These are phyloP conservation scores for Tolypocladium guangdongense DNA, from an alignment of 2,329 filamentous ascomycete species.

Conservation along the genomic window DNA sequence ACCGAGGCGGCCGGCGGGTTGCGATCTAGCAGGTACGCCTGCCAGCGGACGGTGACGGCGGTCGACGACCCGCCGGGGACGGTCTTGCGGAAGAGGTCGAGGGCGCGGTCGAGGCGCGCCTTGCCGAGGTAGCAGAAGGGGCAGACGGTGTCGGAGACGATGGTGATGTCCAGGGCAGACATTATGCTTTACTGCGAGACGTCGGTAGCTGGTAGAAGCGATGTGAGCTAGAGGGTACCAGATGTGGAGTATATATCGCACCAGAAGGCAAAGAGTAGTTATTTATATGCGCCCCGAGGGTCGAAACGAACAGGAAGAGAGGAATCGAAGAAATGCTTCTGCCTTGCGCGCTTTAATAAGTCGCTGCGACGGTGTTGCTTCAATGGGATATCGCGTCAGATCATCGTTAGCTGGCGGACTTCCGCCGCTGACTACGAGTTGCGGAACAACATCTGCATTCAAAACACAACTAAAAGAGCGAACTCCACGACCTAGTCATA, in stretches of 20 bases:
- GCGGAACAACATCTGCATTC: background rate
- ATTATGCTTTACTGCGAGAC: constrained; percentile 30
- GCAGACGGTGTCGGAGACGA: constrained; percentile 75
- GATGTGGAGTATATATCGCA: no score
- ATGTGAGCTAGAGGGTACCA: background rate
- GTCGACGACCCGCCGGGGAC: constrained; percentile 49
- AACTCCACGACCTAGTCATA: background rate
- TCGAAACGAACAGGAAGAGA: no score
- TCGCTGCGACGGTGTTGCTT: background rate
- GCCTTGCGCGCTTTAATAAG: background rate
- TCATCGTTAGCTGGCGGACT: constrained; percentile 3
- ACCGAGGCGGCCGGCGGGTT: constrained; percentile 40
- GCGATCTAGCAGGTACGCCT: constrained; percentile 59
- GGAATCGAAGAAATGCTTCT: no score
- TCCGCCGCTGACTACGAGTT: background rate
- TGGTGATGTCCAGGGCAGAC: constrained; percentile 65
- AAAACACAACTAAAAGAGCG: background rate
- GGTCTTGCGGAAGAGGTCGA: constrained; percentile 50
- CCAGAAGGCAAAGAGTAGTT: no score
- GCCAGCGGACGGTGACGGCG: constrained; percentile 64
- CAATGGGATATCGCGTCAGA: background rate
- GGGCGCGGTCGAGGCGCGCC: constrained; percentile 61
- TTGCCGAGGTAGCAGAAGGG: constrained; percentile 75
- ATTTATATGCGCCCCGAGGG: background rate
- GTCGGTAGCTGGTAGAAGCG: background rate